These are phyloP conservation scores for Boeremia lycopersici DNA, from an alignment of 2,329 filamentous ascomycete species.

Conservation along the genomic window DNA sequence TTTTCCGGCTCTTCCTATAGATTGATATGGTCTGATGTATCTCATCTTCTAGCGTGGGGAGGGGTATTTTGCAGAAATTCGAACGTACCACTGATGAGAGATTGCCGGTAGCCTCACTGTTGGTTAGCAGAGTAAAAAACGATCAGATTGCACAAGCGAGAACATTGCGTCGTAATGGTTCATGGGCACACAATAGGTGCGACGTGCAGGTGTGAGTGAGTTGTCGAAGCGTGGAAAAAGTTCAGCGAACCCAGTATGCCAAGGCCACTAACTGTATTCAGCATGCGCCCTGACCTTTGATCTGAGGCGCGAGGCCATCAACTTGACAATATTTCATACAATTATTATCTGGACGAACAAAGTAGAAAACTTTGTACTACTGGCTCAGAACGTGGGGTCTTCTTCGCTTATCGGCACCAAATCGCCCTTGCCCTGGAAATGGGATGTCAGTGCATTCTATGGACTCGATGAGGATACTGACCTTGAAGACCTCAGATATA, in stretches of 20 bases:
- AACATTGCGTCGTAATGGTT: too few relatives aligned
- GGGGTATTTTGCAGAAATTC: background rate
- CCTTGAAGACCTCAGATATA: slow-evolving; percentile 58
- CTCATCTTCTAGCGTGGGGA: slow-evolving; percentile 40
- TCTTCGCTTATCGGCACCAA: slow-evolving; percentile 52
- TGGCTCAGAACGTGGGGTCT: slow-evolving; percentile 24
- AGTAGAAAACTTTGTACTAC: background rate
- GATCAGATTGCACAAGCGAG: background rate
- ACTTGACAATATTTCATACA: background rate
- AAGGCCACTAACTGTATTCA: background rate
- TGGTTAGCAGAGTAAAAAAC: background rate
- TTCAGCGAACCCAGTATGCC: background rate
- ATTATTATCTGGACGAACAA: background rate
- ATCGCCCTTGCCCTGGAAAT: slow-evolving; percentile 48
- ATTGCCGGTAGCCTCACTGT: background rate
- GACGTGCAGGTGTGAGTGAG: slow-evolving; percentile 1
- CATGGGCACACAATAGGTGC: background rate
- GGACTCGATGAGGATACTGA: background rate
- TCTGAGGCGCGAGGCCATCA: background rate
- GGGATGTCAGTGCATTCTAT: background rate
- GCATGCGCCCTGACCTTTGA: background rate
- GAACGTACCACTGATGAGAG: slow-evolving; percentile 6
- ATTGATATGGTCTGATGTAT: slow-evolving; percentile 45
- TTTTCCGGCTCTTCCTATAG: slow-evolving; percentile 61
- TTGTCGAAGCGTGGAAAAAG: slow-evolving; percentile 11